phyloP scores from a whole-genome alignment of 2,329 filamentous ascomycete species.

The Rasamsonia emersonii region DNA sequence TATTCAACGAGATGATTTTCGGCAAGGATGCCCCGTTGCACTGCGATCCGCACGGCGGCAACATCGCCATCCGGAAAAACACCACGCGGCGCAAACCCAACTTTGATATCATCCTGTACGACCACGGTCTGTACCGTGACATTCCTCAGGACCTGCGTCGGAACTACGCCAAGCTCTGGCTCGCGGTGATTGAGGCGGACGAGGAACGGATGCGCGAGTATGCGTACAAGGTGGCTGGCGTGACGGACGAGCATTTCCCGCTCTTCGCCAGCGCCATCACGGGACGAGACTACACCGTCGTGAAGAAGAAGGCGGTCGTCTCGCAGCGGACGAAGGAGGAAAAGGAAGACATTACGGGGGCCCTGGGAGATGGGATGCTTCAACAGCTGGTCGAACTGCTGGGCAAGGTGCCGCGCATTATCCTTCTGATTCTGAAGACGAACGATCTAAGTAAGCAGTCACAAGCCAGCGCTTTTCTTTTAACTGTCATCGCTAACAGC shows the following conservation, averaged over 20 bases:
- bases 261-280: slow-evolving; percentile 96
- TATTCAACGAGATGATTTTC: slow-evolving; percentile 99
- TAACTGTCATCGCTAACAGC: slow-evolving; percentile 2
- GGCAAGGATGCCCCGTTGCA: slow-evolving; percentile 80
- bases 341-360: slow-evolving; percentile 75
- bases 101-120: slow-evolving; percentile 93
- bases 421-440: slow-evolving; percentile 91
- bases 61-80: slow-evolving; percentile 84
- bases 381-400: slow-evolving; percentile 82
- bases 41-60: slow-evolving; percentile 94
- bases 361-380: slow-evolving; percentile 79
- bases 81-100: slow-evolving; percentile 55
- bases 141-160: slow-evolving; percentile 71
- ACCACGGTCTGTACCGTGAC: slow-evolving; percentile 92
- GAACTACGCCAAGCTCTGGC: slow-evolving; percentile 93
- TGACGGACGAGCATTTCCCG: slow-evolving; percentile 83
- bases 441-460: slow-evolving; percentile 69
- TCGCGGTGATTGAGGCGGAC: slow-evolving; percentile 87
- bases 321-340: slow-evolving; percentile 61
- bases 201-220: slow-evolving; percentile 80
- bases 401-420: slow-evolving; percentile 80
- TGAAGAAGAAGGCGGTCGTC: slow-evolving; percentile 51
- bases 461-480: not conserved
- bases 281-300: slow-evolving; percentile 75
- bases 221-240: slow-evolving; percentile 77